phyloP scores from a whole-genome alignment of 805 yeast genomes.

The Lipomyces mesembrius region DNA sequence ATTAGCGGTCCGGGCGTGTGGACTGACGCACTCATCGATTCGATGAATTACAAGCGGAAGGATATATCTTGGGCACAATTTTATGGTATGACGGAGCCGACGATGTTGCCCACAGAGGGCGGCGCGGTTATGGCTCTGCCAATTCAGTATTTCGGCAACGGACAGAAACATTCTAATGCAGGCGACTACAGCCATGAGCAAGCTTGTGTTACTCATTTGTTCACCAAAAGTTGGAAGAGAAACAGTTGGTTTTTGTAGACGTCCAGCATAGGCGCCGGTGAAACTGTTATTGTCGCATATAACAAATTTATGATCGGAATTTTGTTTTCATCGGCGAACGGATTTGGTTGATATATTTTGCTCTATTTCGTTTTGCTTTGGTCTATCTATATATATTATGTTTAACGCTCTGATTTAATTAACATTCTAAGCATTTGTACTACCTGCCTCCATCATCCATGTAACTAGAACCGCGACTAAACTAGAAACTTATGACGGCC shows the following conservation, averaged over 20 bases:
- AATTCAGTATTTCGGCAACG: slow-evolving; percentile 31
- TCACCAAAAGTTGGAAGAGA: slow-evolving; percentile 24
- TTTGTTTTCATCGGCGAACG: not conserved
- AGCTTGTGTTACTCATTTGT: slow-evolving; percentile 33
- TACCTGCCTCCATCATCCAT: too few relatives aligned
- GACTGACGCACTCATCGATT: slow-evolving; percentile 34
- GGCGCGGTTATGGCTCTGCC: slow-evolving; percentile 30
- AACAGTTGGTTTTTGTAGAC: slow-evolving; percentile 21
- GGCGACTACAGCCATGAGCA: slow-evolving; percentile 27
- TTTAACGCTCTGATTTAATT: not conserved
- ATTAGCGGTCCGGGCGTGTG: slow-evolving; percentile 35
- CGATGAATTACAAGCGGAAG: slow-evolving; percentile 23
- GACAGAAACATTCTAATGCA: slow-evolving; percentile 34
- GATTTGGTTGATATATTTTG: not conserved
- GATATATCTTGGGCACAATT: slow-evolving; percentile 33
- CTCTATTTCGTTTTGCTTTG: not conserved
- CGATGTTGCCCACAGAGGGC: slow-evolving; percentile 19
- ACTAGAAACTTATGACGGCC: too few relatives aligned
- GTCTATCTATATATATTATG: not conserved
- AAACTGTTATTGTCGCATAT: not conserved
- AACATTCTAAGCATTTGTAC: too few relatives aligned
- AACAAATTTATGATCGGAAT: not conserved
- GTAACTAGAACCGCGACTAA: too few relatives aligned
- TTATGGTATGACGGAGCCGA: slow-evolving; percentile 15
- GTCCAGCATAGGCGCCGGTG: not conserved